phyloP scores from a whole-genome alignment of 1,139 yeast species.

The Taphrina pruni region DNA sequence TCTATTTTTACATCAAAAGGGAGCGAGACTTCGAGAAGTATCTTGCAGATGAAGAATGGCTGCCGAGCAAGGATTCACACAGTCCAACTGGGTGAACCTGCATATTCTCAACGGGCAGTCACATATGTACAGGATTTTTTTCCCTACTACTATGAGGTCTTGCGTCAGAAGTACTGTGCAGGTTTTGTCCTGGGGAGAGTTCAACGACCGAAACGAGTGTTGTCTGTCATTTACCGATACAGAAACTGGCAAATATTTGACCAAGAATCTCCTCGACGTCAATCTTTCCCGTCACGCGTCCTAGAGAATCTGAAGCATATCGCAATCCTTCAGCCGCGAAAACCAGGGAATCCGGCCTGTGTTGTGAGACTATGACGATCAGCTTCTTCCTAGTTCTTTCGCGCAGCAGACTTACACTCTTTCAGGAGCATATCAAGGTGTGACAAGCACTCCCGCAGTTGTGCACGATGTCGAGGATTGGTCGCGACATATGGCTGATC shows the following conservation, averaged over 20 bases:
- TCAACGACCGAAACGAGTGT: too few species aligned
- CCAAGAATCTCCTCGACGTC: conserved; percentile 91
- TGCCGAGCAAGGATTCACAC: too few species aligned
- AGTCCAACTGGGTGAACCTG: neutral
- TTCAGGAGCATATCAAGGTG: conserved; percentile 23
- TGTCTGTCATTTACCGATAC: conserved; percentile 76
- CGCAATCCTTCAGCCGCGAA: conserved; percentile 79
- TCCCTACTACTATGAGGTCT: neutral
- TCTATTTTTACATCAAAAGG: conserved; percentile 13
- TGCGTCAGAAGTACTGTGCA: neutral
- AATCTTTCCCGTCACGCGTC: conserved; percentile 87
- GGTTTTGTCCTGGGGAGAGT: neutral
- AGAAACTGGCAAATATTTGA: conserved; percentile 86
- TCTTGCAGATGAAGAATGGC: neutral
- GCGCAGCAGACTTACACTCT: conserved; percentile 1
- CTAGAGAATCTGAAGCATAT: conserved; percentile 82
- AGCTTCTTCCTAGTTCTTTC: neutral
- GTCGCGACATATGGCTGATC: conserved; percentile 50
- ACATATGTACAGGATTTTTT: neutral
- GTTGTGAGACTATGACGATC: neutral
- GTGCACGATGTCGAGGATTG: conserved; percentile 36
- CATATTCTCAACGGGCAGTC: neutral
- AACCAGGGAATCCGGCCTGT: conserved; percentile 56
- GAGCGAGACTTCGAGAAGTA: conserved; percentile 17
- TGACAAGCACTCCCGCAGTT: conserved; percentile 19